Percentiles rank a stretch among this genome's conserved stretches.
Conservation (phyloP, 305 asterid species). For the Solanum hybrid region DNA sequence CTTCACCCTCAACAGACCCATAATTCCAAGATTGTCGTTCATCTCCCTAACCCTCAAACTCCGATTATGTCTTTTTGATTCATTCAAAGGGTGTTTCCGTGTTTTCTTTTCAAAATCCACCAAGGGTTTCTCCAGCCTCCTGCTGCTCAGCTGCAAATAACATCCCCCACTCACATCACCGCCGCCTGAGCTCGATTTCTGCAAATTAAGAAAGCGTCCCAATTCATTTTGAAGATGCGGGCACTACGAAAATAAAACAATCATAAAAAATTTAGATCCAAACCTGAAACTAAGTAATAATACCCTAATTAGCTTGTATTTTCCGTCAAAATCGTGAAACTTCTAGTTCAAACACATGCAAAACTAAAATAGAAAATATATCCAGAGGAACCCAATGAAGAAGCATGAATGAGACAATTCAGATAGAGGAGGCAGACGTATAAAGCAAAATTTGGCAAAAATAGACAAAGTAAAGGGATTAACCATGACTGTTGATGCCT, state of each 20-base stretch:
- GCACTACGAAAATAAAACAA: neutral
- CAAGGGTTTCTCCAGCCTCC: slow-evolving; percentile 8
- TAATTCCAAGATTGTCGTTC: neutral
- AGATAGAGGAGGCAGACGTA: neutral
- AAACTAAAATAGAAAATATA: neutral
- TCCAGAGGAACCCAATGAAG: neutral
- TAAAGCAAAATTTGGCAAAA: neutral
- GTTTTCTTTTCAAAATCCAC: neutral
- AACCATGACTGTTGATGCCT: neutral
- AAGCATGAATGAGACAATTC: neutral
- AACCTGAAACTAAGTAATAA: neutral
- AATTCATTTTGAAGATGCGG: neutral
- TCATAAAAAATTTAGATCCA: neutral
- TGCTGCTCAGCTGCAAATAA: slow-evolving; percentile 20
- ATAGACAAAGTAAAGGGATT: neutral
- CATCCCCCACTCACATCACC: slow-evolving; percentile 6
- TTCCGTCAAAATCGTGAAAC: neutral
- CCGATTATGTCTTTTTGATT: neutral
- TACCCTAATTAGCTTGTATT: neutral
- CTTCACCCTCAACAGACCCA: neutral
- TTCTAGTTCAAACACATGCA: neutral
- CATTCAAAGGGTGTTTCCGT: neutral
- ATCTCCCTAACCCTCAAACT: neutral
- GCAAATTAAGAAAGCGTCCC: neutral
- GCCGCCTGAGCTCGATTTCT: neutral